Base-by-base conservation (phyloP, 2,329 filamentous ascomycete genomes). In the Acrodontium crateriforme region DNA sequence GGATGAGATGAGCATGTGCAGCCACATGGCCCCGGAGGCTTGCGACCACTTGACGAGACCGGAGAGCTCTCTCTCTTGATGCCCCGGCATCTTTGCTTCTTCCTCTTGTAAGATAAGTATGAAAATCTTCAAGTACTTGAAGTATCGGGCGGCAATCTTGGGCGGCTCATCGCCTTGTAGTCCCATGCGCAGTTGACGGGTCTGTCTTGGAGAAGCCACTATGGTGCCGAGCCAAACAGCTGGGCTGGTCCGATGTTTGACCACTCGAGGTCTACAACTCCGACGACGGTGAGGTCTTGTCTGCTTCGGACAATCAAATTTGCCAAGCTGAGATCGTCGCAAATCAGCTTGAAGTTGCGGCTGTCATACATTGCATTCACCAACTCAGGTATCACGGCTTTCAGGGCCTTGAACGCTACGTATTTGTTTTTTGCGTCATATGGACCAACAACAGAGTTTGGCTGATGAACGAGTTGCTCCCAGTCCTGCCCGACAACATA, bases 371-470 rank as follows among this genome's bases (percentile, higher is more conserved):
- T 20, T 17, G 32, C 14, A 16, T 21, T 26, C n/a, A 33, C 31
- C 19, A 33, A 29, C 18, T 27, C 21, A 29, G 31, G 22, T n/a
- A 33, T 23, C 16, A 33, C 26, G 15, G 15, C 15, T 14, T 16
- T 12, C 15, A 35, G 16, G 13, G 28, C 28, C 11, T 23, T 35
- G 28, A 28, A 35, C 22, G 31, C 23, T 13, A 46, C 36, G 26
- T 40, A 49, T 25, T 43, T 43, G 15, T 38, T 25, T 22, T 40
- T 31, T 13, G 42, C 47, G 30, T 49, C 46, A 18, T 40, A 33
- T 24, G 23, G 37, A 28, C 35, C 31, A 17, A 37, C 38, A 16
- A 38, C 33, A 12, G 45, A 40, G 29, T 45, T 48, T 4, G 29
- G 38, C 25, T 48, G 44, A 18, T 39, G 31, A 10, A 30, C 25